phyloP scores from a whole-genome alignment of 108 stramenopile species.

The Asterionellopsis glacialis region DNA sequence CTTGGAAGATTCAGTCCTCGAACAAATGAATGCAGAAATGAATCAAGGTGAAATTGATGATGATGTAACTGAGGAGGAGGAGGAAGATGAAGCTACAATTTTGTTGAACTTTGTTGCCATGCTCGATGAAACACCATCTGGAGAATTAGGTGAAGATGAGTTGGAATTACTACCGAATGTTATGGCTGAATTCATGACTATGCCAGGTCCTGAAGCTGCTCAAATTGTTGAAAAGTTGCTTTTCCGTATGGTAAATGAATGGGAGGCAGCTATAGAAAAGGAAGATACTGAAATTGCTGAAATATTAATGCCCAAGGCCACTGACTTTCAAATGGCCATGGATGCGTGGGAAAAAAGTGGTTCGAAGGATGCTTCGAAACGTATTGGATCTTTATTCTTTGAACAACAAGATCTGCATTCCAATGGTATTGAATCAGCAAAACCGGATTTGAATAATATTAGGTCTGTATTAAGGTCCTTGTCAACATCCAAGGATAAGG shows the following conservation, averaged over 20 bases:
- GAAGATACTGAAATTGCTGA: background rate
- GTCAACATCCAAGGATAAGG: constrained; percentile 16
- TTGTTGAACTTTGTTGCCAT: constrained; percentile 15
- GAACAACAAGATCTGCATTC: constrained; percentile 1
- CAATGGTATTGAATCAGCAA: background rate
- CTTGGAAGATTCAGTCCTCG: too few relatives aligned
- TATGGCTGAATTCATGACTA: constrained; percentile 9
- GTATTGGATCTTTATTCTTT: constrained; percentile 4
- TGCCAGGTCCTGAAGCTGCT: background rate
- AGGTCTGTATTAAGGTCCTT: constrained; percentile 17
- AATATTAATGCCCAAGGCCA: constrained; percentile 1
- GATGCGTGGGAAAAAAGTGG: constrained; percentile 8
- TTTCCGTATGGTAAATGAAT: constrained; percentile 8
- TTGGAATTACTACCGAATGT: constrained; percentile 17
- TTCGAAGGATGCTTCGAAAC: constrained; percentile 1
- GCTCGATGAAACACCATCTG: constrained; percentile 15
- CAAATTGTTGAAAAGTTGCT: constrained; percentile 3
- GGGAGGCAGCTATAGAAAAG: background rate
- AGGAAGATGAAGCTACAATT: constrained; percentile 10
- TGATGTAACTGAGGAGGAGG: constrained; percentile 8
- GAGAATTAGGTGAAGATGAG: constrained; percentile 15
- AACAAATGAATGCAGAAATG: too few relatives aligned
- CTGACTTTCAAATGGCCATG: constrained; percentile 15
- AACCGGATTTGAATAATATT: constrained; percentile 1
- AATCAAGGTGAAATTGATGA: too few relatives aligned